phyloP scores from a whole-genome alignment of 805 yeast genomes.

The Wickerhamiella dianesei region DNA sequence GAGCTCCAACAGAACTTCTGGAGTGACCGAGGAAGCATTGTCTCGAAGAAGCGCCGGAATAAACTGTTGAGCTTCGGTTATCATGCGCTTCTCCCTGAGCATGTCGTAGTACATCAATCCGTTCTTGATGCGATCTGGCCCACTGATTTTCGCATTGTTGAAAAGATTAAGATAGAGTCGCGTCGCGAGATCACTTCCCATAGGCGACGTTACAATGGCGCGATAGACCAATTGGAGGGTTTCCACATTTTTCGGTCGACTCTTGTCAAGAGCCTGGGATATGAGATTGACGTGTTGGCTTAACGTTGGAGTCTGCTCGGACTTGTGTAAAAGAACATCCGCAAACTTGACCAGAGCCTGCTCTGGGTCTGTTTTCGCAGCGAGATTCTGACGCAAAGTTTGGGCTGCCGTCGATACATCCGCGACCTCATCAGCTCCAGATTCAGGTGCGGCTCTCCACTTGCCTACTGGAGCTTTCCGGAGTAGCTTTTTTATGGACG shows the following conservation, averaged over 20 bases:
- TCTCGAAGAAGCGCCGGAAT: conserved; percentile 12
- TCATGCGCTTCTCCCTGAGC: conserved; percentile 13
- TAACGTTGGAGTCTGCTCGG: conserved; percentile 8
- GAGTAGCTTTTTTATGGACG: neutral
- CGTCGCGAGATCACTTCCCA: conserved; percentile 13
- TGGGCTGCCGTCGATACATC: neutral
- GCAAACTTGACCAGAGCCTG: neutral
- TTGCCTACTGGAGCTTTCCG: neutral
- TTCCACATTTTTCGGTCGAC: neutral
- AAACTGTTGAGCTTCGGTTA: conserved; percentile 15
- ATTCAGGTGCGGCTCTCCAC: neutral
- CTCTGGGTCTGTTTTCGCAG: neutral
- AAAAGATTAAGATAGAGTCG: conserved; percentile 16
- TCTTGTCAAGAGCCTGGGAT: conserved; percentile 8
- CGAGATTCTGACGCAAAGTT: neutral
- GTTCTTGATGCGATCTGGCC: conserved; percentile 11
- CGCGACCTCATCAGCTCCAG: neutral
- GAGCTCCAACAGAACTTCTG: conserved; percentile 5
- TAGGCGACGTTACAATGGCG: conserved; percentile 5
- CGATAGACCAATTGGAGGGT: conserved; percentile 13
- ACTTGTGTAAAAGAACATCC: conserved; percentile 5
- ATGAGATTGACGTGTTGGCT: conserved; percentile 13
- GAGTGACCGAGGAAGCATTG: conserved; percentile 5
- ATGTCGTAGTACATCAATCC: conserved; percentile 16
- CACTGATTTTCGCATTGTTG: conserved; percentile 9